Evolutionary conservation across 306 rosid species (phyloP), one percentile per base, ranked within the genome.

Genomic region (Calophaca sinica): DNA sequence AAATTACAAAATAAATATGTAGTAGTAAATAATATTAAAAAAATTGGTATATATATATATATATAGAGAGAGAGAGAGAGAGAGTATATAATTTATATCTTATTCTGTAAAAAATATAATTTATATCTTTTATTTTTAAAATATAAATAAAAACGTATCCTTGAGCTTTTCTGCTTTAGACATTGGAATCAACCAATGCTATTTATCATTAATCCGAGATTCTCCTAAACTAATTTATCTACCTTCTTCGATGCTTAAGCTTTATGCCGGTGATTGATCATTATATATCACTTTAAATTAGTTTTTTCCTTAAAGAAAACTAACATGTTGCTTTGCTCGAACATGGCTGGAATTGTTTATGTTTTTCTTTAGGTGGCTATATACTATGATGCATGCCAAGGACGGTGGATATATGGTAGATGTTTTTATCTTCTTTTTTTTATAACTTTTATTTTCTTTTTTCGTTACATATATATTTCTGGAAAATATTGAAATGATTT

Each of bases 191-290:
- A 11, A 60, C 74, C 57, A 49, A 52, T 2, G 59, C 52, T 55
- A 78, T 67, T 60, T 55, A 78, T 67, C 68, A 77, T 78, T 73
- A 77, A 33, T 15, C 3, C 9, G 4, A 78, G 72, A 73, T 78
- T 78, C 83, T 38, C 68, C 55, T 1, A 76, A 63, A 45, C 51
- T 39, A 61, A 20, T 14, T 36, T 38, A 7, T 33, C 48, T 7
- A 33, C 3, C 61, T 44, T 77, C 61, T 20, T 67, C 57, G n/a
- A 62, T 61, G 4, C 4, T 33, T 33, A 8, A 41, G 38, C 45
- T 74, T 73, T 75, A 13, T 39, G 65, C 6, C 1, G 48, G n/a
- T 55, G 68, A 55, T 26, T 75, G 32, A 31, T 57, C 51, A 62
- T 72, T 8, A 63, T 33, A 33, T 20, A 20, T 20, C 26, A 20